A percentile compares a stretch with the other conserved stretches of the same genome.
Conservation (phyloP, 495 filamentous ascomycete species). For the Podospora sp. region DNA sequence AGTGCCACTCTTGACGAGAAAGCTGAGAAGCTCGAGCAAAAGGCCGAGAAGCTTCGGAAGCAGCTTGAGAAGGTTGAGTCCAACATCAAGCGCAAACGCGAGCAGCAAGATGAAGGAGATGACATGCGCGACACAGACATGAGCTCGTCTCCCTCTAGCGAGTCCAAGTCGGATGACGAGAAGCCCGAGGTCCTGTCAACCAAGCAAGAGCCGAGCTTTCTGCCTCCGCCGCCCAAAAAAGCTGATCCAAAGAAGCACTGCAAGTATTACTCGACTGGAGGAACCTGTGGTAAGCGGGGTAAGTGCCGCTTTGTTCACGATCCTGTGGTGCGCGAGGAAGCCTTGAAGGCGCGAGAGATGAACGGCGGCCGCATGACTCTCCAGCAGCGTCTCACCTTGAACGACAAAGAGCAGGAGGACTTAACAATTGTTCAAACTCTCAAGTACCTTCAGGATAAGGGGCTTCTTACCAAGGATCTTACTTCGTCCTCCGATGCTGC, state of each 20-base stretch:
- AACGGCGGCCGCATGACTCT: conserved; percentile 60
- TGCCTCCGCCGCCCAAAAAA: conserved; percentile 49
- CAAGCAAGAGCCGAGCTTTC: conserved; percentile 37
- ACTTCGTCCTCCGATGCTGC: conserved; percentile 2
- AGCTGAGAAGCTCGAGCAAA: conserved; percentile 41
- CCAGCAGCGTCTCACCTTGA: conserved; percentile 55
- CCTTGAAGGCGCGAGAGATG: conserved; percentile 53
- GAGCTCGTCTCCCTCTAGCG: conserved; percentile 44
- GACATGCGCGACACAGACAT: conserved; percentile 51
- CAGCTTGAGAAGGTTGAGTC: conserved; percentile 55
- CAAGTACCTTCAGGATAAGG: conserved; percentile 52
- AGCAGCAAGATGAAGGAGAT: conserved; percentile 58
- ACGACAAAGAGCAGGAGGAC: conserved; percentile 62
- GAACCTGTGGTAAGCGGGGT: conserved; percentile 64
- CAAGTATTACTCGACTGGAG: conserved; percentile 63
- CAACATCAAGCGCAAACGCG: conserved; percentile 60
- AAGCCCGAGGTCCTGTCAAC: conserved; percentile 52
- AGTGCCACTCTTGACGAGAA: background rate
- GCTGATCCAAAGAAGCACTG: conserved; percentile 58
- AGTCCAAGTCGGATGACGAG: conserved; percentile 45
- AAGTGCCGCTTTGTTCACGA: conserved; percentile 67
- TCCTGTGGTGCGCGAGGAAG: conserved; percentile 53
- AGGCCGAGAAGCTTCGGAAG: conserved; percentile 53
- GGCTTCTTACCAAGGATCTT: conserved; percentile 26
- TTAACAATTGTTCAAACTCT: conserved; percentile 57